Percentiles rank a stretch among this genome's conserved stretches.
Conservation (phyloP, 192 early-diverging fungal genomes). For the Radiomyces spectabilis region DNA sequence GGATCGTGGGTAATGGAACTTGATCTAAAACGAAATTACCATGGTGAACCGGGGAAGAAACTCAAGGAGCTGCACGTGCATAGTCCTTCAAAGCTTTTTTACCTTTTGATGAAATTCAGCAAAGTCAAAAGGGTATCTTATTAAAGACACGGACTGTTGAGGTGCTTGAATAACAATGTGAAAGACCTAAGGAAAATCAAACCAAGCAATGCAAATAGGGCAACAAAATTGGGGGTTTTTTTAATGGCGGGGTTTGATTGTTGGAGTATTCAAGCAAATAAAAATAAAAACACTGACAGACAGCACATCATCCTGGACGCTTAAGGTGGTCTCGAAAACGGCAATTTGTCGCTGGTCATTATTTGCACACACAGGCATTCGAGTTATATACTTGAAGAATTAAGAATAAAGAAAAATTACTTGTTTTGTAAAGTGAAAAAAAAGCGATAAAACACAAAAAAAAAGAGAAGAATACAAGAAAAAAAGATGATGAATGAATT, state of each 20-base stretch:
- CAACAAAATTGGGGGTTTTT: no score
- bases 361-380: not conserved
- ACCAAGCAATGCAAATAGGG: not conserved
- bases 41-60: no score
- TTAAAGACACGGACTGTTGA: constrained; percentile 14
- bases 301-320: constrained; percentile 3
- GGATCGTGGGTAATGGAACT: constrained; percentile 19
- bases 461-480: no score
- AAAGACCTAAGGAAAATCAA: constrained; percentile 14
- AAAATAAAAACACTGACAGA: not conserved
- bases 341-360: not conserved
- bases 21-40: constrained; percentile 6
- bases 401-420: constrained; percentile 2
- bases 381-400: not conserved
- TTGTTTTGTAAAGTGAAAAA: constrained; percentile 1
- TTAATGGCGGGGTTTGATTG: no score
- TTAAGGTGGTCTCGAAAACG: constrained; percentile 18
- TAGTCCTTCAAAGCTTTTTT: not conserved
- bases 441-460: no score
- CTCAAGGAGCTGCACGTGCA: no score
- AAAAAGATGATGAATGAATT: no score
- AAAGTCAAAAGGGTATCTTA: constrained; percentile 27
- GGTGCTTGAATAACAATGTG: constrained; percentile 24
- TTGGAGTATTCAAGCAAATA: no score
- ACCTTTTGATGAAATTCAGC: constrained; percentile 34